phyloP scores from a whole-genome alignment of 2,329 filamentous ascomycete genomes.

The Tolypocladium ovalisporum region DNA sequence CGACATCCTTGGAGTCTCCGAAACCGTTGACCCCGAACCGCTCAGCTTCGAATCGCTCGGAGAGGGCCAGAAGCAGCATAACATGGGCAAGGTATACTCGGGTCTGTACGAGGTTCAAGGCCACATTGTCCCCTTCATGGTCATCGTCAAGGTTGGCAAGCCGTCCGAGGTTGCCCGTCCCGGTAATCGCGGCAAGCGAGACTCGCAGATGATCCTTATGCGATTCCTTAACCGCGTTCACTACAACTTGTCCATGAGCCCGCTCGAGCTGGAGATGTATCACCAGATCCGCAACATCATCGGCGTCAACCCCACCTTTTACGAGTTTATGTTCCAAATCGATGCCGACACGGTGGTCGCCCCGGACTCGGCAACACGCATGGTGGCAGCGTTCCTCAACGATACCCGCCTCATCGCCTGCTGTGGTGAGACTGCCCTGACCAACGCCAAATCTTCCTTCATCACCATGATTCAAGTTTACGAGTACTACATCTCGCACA shows the following conservation, averaged over 20 bases:
- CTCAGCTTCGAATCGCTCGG: slow-evolving; percentile 94
- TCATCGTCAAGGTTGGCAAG: slow-evolving; percentile 95
- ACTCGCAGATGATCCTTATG: slow-evolving; percentile 98
- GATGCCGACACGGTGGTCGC: slow-evolving; percentile 95
- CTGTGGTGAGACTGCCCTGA: slow-evolving; percentile 88
- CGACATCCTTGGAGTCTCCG: slow-evolving; percentile 90
- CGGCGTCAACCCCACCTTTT: slow-evolving; percentile 95
- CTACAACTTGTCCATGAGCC: slow-evolving; percentile 94
- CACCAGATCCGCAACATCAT: slow-evolving; percentile 99
- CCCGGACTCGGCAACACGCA: slow-evolving; percentile 78
- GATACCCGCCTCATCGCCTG: slow-evolving; percentile 90
- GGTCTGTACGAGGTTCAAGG: slow-evolving; percentile 96
- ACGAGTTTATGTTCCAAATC: slow-evolving; percentile 93
- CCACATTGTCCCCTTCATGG: slow-evolving; percentile 94
- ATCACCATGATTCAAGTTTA: slow-evolving; percentile 99
- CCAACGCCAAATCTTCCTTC: slow-evolving; percentile 85
- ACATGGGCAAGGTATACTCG: slow-evolving; percentile 98
- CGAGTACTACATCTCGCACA: slow-evolving; percentile 99
- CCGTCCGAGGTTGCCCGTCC: slow-evolving; percentile 90
- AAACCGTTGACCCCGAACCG: slow-evolving; percentile 87
- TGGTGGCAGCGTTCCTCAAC: slow-evolving; percentile 82
- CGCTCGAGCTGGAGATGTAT: slow-evolving; percentile 94
- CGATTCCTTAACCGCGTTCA: slow-evolving; percentile 98
- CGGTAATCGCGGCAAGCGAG: slow-evolving; percentile 97
- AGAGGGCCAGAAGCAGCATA: slow-evolving; percentile 94